phyloP scores from a whole-genome alignment of 192 early-diverging fungal species.

The Podila epicladia region DNA sequence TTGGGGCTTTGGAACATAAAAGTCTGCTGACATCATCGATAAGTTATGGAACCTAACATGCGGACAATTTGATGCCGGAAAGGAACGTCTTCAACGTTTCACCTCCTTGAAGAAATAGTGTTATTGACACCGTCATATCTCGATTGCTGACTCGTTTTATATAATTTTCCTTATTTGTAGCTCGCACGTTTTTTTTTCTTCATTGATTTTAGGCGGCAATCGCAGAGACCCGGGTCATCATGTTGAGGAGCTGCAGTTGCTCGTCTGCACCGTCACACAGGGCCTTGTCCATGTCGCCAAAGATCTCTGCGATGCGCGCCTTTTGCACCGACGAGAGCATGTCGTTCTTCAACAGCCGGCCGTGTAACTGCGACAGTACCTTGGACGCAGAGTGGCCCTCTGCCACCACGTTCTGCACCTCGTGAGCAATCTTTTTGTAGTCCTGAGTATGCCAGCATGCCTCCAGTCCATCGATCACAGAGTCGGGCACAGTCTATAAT shows the following conservation, averaged over 20 bases:
- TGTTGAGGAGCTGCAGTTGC: constrained; percentile 81
- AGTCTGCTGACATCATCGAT: too few relatives aligned
- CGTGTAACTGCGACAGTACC: constrained; percentile 80
- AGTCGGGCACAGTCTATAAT: constrained; percentile 69
- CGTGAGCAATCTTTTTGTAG: constrained; percentile 56
- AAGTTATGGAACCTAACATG: too few relatives aligned
- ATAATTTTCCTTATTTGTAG: too few relatives aligned
- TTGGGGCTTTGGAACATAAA: too few relatives aligned
- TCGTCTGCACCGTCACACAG: constrained; percentile 93
- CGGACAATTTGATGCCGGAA: too few relatives aligned
- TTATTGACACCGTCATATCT: too few relatives aligned
- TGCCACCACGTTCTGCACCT: constrained; percentile 67
- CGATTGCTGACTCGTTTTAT: too few relatives aligned
- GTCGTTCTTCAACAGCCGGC: constrained; percentile 67
- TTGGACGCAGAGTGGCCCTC: constrained; percentile 82
- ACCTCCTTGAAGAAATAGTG: too few relatives aligned
- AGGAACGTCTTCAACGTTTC: too few relatives aligned
- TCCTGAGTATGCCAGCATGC: constrained; percentile 61
- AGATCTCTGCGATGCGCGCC: constrained; percentile 68
- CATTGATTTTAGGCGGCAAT: constrained; percentile 24
- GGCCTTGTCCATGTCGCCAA: constrained; percentile 77
- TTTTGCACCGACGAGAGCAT: constrained; percentile 76
- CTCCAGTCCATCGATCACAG: constrained; percentile 69
- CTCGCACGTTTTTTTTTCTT: too few relatives aligned
- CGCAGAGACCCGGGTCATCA: constrained; percentile 63